Conservation (phyloP, 2,329 filamentous ascomycete genomes). For the Colletotrichum zoysiae region DNA sequence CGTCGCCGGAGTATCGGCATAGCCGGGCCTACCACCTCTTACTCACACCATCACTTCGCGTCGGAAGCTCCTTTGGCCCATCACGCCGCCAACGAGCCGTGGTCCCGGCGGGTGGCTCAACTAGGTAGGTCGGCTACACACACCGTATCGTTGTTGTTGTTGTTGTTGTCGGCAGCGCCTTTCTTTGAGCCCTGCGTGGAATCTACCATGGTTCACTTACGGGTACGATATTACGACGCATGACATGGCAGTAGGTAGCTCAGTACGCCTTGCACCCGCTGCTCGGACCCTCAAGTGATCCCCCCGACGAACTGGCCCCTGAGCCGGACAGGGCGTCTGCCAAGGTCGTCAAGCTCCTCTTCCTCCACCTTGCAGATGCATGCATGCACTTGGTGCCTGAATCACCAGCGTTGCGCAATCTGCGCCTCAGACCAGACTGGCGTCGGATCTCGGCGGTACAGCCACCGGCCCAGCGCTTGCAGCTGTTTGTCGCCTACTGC, state of each 20-base stretch:
- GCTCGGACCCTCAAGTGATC: conserved; percentile 15
- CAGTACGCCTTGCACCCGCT: not conserved
- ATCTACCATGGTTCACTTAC: not conserved
- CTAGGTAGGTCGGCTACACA: not conserved
- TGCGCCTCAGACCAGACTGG: conserved; percentile 1
- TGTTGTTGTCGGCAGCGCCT: not conserved
- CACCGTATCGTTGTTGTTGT: not conserved
- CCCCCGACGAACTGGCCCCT: conserved; percentile 1
- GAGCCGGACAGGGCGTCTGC: conserved; percentile 18
- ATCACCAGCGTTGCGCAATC: conserved; percentile 12
- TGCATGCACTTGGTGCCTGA: conserved; percentile 25
- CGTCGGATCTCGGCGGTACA: not conserved
- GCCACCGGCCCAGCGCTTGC: conserved; percentile 1
- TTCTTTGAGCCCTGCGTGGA: not conserved
- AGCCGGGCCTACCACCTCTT: not conserved
- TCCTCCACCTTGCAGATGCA: conserved; percentile 21
- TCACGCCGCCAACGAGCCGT: not conserved
- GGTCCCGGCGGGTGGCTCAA: not conserved
- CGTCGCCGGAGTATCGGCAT: conserved; percentile 27
- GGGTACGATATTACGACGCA: conserved; percentile 1
- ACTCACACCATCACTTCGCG: not conserved
- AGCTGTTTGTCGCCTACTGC: conserved; percentile 1
- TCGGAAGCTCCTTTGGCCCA: conserved; percentile 15
- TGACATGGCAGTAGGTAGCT: conserved; percentile 1
- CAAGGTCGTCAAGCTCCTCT: conserved; percentile 16